Evolutionary conservation across 169 alveolate species (phyloP).

Genomic region (Ichthyophthirius multifiliis): DNA sequence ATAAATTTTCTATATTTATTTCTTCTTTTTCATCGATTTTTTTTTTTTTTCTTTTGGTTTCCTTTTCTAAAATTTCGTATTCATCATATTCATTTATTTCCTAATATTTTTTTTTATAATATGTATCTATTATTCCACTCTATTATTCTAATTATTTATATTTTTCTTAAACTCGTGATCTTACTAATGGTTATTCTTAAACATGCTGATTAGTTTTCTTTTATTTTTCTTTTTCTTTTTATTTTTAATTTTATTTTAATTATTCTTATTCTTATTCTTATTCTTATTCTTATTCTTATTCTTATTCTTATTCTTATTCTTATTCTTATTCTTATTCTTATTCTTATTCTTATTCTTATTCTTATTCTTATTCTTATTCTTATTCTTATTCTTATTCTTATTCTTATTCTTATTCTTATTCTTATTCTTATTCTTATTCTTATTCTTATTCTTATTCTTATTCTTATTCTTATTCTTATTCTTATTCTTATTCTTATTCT

Average conservation of each 20-base stretch:
- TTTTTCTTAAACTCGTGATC: not conserved
- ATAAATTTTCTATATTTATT: not conserved
- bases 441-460: too few relatives aligned
- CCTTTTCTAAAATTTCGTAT: too few relatives aligned
- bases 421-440: not conserved
- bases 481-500: not conserved
- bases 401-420: not conserved
- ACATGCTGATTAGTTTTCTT: not conserved
- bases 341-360: not conserved
- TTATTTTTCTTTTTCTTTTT: not conserved
- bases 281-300: not conserved
- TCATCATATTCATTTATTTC: too few relatives aligned
- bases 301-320: slow-evolving; percentile 1
- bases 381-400: not conserved
- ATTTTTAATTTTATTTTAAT: not conserved
- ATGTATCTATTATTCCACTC: not conserved
- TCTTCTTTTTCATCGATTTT: not conserved
- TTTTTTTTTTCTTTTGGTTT: not conserved
- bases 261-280: slow-evolving; percentile 4
- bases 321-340: not conserved
- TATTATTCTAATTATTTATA: not conserved
- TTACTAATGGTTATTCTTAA: not conserved
- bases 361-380: not conserved
- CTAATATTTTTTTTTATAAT: too few relatives aligned
- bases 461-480: not conserved